Base-by-base conservation (phyloP, 2,329 filamentous ascomycete species). In the Pseudogymnoascus sp. region DNA sequence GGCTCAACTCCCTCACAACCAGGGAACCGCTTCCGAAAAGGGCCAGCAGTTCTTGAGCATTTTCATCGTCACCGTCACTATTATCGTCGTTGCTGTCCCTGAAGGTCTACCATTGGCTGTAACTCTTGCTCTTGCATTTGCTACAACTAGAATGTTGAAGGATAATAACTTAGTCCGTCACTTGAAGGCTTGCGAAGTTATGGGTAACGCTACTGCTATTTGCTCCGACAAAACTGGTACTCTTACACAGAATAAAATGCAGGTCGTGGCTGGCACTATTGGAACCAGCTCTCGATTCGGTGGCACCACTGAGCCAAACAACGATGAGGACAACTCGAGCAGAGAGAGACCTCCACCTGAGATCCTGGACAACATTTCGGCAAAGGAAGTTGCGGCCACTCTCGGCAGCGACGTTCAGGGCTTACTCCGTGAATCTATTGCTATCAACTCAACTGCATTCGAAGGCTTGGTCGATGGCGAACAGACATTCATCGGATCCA, bases 181-280 rank as follows among this genome's bases (percentile, higher is more conserved):
- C 35, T 77, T 89, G 28, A 81, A 84, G 64, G 86, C 86, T 64
- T 88, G 85, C 70, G 86, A 89, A 73, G 87, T 85, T 2, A 88
- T 89, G 85, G 86, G 86, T 4, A 89, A 89, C 68, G 84, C 84
- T 2, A 87, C 84, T 1, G 88, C 89, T 0, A 87, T 93, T 37
- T 93, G 90, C 74, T 92, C 89, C 3, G 90, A 91, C 73, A 91
- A 91, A 75, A 91, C 88, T 1, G 88, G 88, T 60, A 91, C 88
- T 4, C 75, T 91, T 16, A 91, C 88, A 0, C 86, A 89, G 64
- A 90, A 90, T 71, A 85, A 86, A 73, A 90, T 90, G 87, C 88
- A 86, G 0, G 88, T 91, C 1, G 88, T 92, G 31, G 86, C 88
- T 25, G 88, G 87, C 5, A 86, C 86, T 4, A 75, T 90, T 42